Percentiles rank a stretch among this genome's conserved stretches.
Evolutionary conservation across 495 filamentous ascomycete species (phyloP).

Genomic region (Penicillium salamii): DNA sequence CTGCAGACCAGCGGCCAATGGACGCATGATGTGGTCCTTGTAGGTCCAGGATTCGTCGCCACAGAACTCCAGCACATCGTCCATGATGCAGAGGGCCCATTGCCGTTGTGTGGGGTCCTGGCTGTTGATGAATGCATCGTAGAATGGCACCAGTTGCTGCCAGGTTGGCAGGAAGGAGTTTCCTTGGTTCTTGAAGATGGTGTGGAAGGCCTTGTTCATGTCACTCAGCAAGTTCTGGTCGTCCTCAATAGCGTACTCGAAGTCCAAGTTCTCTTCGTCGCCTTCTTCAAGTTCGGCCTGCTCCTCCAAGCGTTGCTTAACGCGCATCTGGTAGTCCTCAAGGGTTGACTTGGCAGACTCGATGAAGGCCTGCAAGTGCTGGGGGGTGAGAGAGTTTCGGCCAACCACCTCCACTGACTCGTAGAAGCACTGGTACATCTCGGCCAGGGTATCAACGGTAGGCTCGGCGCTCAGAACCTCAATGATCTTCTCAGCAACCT

Average conservation of each 20-base stretch:
- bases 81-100: conserved; percentile 98
- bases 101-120: conserved; percentile 88
- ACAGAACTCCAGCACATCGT: conserved; percentile 97
- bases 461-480: conserved; percentile 95
- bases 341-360: conserved; percentile 77
- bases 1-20: conserved; percentile 75
- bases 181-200: conserved; percentile 95
- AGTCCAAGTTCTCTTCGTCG: conserved; percentile 70
- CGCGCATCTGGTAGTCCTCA: conserved; percentile 86
- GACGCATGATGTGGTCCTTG: conserved; percentile 77
- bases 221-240: conserved; percentile 95
- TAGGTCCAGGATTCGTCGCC: conserved; percentile 80
- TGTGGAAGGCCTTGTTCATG: conserved; percentile 99
- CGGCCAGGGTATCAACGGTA: conserved; percentile 91
- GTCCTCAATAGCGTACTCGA: conserved; percentile 85
- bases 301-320: conserved; percentile 75
- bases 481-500: conserved; percentile 83
- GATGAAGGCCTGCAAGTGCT: conserved; percentile 85
- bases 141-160: conserved; percentile 79
- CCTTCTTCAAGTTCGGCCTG: conserved; percentile 74
- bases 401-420: conserved; percentile 95
- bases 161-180: conserved; percentile 79
- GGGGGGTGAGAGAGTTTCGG: conserved; percentile 69
- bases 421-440: conserved; percentile 99
- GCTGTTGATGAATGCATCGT: conserved; percentile 80